Conservation (phyloP, 1,139 yeast genomes). For the Suhomyces coccinellae region DNA sequence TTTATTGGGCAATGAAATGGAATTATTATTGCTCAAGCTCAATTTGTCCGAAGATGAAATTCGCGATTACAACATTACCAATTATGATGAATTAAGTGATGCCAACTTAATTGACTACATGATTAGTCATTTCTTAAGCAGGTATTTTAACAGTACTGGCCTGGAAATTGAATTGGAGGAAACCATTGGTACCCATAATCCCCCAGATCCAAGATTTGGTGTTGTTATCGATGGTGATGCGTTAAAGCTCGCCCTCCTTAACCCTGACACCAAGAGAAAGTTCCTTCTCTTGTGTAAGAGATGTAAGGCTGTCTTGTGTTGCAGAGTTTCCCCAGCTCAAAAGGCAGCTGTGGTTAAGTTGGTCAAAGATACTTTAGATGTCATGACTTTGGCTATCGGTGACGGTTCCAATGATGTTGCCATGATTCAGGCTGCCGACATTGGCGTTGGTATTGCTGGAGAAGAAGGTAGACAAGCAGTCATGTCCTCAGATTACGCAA, state of each 20-base stretch:
- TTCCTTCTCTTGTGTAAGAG: slow-evolving; percentile 86
- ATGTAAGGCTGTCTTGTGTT: slow-evolving; percentile 90
- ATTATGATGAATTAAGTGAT: slow-evolving; percentile 30
- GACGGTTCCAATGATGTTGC: slow-evolving; percentile 99
- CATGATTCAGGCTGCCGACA: slow-evolving; percentile 97
- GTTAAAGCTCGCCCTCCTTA: slow-evolving; percentile 65
- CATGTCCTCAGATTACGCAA: slow-evolving; percentile 95
- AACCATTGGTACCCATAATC: slow-evolving; percentile 71
- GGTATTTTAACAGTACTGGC: slow-evolving; percentile 66
- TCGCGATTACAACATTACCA: slow-evolving; percentile 29
- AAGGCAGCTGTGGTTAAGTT: slow-evolving; percentile 93
- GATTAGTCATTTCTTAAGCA: slow-evolving; percentile 59
- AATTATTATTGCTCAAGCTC: slow-evolving; percentile 41
- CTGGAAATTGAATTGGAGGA: slow-evolving; percentile 54
- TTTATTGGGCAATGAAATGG: slow-evolving; percentile 50
- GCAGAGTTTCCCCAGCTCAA: slow-evolving; percentile 97
- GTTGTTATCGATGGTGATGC: slow-evolving; percentile 94
- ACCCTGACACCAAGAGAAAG: slow-evolving; percentile 57
- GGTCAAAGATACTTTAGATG: slow-evolving; percentile 73
- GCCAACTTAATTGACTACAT: slow-evolving; percentile 50
- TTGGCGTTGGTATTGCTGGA: slow-evolving; percentile 98
- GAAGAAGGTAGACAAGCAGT: slow-evolving; percentile 98
- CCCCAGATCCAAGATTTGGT: slow-evolving; percentile 78
- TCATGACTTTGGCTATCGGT: slow-evolving; percentile 91
- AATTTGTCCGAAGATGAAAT: slow-evolving; percentile 34